phyloP scores from a whole-genome alignment of 805 yeast genomes.

The Kluyveromyces nonfermentans region DNA sequence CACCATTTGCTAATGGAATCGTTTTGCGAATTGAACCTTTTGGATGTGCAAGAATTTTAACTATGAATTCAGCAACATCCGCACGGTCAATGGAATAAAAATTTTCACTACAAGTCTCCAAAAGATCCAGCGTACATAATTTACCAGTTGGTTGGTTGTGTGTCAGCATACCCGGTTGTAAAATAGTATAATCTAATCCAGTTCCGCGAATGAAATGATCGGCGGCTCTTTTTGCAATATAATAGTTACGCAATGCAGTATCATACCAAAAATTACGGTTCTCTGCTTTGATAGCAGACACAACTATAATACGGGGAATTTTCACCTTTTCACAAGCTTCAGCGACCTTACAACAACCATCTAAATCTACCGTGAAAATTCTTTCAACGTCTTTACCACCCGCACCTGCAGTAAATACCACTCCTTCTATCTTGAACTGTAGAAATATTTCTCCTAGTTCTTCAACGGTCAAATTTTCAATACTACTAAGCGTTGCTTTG shows the following conservation, averaged over 20 bases:
- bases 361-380: conserved; percentile 47
- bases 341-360: conserved; percentile 47
- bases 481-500: conserved; percentile 31
- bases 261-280: conserved; percentile 38
- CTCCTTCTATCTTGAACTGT: conserved; percentile 38
- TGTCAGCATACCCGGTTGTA: conserved; percentile 42
- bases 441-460: conserved; percentile 32
- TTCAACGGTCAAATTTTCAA: conserved; percentile 30
- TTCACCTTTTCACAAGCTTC: conserved; percentile 42
- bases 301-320: conserved; percentile 39
- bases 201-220: conserved; percentile 37
- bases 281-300: conserved; percentile 50
- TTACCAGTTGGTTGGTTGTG: conserved; percentile 37
- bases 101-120: conserved; percentile 15
- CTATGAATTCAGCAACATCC: conserved; percentile 46
- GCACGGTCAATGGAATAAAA: conserved; percentile 34
- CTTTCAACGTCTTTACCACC: conserved; percentile 43
- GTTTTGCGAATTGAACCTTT: conserved; percentile 34
- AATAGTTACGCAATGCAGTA: conserved; percentile 37
- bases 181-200: conserved; percentile 43
- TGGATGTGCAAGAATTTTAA: conserved; percentile 30
- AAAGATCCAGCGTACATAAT: conserved; percentile 17
- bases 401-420: conserved; percentile 55
- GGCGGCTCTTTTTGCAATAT: conserved; percentile 53
- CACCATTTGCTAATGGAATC: conserved; percentile 38